A percentile compares a stretch with the other conserved stretches of the same genome.
phyloP scores from a whole-genome alignment of 225 moss, liverwort and hornwort genomes.

The Straminergon stramineum region DNA sequence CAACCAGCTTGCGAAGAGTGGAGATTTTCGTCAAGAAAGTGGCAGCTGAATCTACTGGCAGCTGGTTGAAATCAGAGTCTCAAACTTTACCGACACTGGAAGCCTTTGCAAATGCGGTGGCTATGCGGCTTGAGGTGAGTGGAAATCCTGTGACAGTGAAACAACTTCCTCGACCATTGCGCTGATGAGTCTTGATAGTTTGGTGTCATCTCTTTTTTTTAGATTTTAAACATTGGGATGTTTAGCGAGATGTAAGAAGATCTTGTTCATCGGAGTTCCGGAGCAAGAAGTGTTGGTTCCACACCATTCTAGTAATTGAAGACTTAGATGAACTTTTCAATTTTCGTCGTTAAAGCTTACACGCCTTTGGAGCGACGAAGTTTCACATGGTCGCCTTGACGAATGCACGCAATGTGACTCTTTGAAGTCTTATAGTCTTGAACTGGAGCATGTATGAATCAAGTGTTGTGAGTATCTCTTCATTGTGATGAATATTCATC shows the following conservation, averaged over 20 bases:
- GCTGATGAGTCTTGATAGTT: neutral
- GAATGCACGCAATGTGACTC: neutral
- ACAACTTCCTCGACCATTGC: neutral
- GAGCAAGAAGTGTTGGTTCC: neutral
- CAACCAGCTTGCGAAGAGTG: constrained; percentile 73
- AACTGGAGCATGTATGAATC: neutral
- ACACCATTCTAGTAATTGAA: neutral
- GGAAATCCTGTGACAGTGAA: neutral
- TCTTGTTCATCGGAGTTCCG: neutral
- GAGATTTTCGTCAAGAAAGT: constrained; percentile 69
- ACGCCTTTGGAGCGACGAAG: neutral
- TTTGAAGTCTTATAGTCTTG: neutral
- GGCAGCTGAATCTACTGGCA: constrained; percentile 48
- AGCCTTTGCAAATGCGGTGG: constrained; percentile 79
- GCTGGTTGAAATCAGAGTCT: constrained; percentile 57
- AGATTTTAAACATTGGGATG: neutral
- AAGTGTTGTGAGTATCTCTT: neutral
- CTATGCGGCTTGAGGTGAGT: constrained; percentile 68
- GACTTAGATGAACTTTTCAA: neutral
- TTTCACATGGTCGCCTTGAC: neutral
- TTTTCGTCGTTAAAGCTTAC: neutral
- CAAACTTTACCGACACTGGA: constrained; percentile 79
- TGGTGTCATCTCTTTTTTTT: neutral
- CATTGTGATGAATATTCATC: neutral
- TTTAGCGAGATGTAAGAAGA: neutral